Evolutionary conservation across 768 basidiomycete species (phyloP).

Genomic region (Filobasidium wieringae): DNA sequence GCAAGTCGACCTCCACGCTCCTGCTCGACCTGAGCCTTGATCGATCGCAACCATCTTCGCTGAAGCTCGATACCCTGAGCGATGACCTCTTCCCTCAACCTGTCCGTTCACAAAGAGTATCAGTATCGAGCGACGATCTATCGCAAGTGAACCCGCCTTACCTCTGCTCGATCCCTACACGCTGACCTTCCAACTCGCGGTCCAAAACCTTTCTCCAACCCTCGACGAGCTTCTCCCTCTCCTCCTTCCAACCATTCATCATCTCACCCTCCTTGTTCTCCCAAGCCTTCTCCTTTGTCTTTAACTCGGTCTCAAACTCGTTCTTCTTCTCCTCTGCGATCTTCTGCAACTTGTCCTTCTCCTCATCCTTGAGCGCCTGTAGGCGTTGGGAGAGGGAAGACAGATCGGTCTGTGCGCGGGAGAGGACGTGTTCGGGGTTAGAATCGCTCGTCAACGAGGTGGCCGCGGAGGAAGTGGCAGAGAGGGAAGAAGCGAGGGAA

Average conservation of each 20-base stretch:
- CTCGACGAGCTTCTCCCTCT: slow-evolving; percentile 58
- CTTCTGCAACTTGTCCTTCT: slow-evolving; percentile 54
- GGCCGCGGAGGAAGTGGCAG: slow-evolving; percentile 49
- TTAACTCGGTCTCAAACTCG: slow-evolving; percentile 49
- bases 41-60: slow-evolving; percentile 87
- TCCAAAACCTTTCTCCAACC: slow-evolving; percentile 79
- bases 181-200: slow-evolving; percentile 71
- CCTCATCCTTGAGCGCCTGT: slow-evolving; percentile 65
- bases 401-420: slow-evolving; percentile 68
- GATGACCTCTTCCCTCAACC: slow-evolving; percentile 84
- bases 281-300: slow-evolving; percentile 76
- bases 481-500: slow-evolving; percentile 71
- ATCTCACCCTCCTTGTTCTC: slow-evolving; percentile 77
- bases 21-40: slow-evolving; percentile 89
- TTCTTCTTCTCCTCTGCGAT: slow-evolving; percentile 67
- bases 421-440: slow-evolving; percentile 62
- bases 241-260: slow-evolving; percentile 65
- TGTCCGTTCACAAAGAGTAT: slow-evolving; percentile 32
- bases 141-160: slow-evolving; percentile 29
- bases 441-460: slow-evolving; percentile 44
- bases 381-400: slow-evolving; percentile 64
- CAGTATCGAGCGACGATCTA: neutral
- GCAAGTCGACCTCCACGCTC: slow-evolving; percentile 91
- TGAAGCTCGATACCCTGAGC: slow-evolving; percentile 96
- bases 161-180: slow-evolving; percentile 90